Conservation (phyloP, 495 filamentous ascomycete genomes). For the Lichina pygmaea region DNA sequence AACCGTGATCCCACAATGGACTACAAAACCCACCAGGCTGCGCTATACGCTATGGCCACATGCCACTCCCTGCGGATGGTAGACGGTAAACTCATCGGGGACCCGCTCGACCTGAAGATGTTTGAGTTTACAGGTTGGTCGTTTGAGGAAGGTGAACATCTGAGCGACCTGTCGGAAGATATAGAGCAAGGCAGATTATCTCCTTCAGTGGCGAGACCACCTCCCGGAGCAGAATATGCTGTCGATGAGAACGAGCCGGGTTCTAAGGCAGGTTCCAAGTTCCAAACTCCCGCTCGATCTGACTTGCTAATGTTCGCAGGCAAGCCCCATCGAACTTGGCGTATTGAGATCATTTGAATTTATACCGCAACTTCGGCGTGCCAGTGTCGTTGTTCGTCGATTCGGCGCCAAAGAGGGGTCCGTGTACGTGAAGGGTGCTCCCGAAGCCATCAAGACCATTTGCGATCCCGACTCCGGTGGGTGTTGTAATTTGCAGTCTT, state of each 20-base stretch:
- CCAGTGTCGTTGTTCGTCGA: constrained; percentile 74
- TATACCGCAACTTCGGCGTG: constrained; percentile 76
- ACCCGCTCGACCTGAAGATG: constrained; percentile 95
- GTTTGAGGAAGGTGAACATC: constrained; percentile 61
- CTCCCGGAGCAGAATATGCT: constrained; percentile 27
- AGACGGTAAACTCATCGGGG: constrained; percentile 70
- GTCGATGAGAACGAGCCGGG: constrained; percentile 7
- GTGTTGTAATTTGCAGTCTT: constrained; percentile 9
- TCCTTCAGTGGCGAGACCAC: constrained; percentile 69
- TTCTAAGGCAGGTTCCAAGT: not conserved
- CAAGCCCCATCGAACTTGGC: constrained; percentile 46
- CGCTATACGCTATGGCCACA: constrained; percentile 85
- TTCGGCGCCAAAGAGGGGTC: constrained; percentile 56
- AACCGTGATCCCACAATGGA: constrained; percentile 27
- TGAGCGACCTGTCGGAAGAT: constrained; percentile 25
- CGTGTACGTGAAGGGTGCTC: constrained; percentile 88
- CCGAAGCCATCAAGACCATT: constrained; percentile 86
- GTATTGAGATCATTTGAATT: constrained; percentile 82
- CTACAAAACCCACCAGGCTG: constrained; percentile 36
- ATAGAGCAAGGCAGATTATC: constrained; percentile 39
- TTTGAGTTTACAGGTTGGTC: constrained; percentile 92
- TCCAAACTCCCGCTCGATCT: not conserved
- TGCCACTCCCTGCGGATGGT: constrained; percentile 78
- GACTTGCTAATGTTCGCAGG: constrained; percentile 1
- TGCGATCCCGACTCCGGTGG: constrained; percentile 55